Evolutionary conservation across 352 stramenopile species (phyloP), one percentile per base, ranked within the genome.

Genomic region (Phytophthora quininea): DNA sequence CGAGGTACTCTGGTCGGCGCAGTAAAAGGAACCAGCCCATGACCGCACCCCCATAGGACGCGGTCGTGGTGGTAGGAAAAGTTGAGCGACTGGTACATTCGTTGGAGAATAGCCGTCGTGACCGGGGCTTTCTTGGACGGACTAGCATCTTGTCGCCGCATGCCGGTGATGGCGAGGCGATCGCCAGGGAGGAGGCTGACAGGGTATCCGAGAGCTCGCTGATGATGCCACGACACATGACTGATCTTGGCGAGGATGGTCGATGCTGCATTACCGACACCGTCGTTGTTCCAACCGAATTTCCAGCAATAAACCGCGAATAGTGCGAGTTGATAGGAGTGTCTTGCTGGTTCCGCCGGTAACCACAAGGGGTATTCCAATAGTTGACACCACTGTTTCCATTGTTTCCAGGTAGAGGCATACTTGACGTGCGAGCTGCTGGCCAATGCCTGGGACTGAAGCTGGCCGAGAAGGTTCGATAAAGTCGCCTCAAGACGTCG

Each of bases 161-260:
- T 54, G 2, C 43, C 45, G 12, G 33, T 55, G 46, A 55, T 55
- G 5, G 32, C 33, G 14, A 62, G 33, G 15, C 31, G 19, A 14
- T 54, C 29, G 5, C 45, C 56, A 3, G 46, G 24, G 24, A 62
- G 43, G 3, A 62, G 47, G 4, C 33, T 27, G 27, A 63, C 46
- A 15, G 8, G 14, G 12, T 50, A 63, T 1, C 56, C 56, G 6
- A 48, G 56, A 2, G n/a, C 10, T 2, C 19, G 14, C 27, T 49
- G 46, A 63, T 63, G 56, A 56, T 63, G 10, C 56, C 56, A 62
- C 33, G 46, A 62, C 3, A 64, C 5, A 4, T 57, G 57, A 40
- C 57, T 57, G 19, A 51, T 56, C 35, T 56, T 56, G 46, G 46
- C 35, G 33, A 56, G 57, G 19, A 64, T 14, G 46, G 24, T 56